Percentiles rank a stretch among this genome's conserved stretches.
Evolutionary conservation across 2,329 filamentous ascomycete genomes (phyloP).

Genomic region (Grosmannia serpens): DNA sequence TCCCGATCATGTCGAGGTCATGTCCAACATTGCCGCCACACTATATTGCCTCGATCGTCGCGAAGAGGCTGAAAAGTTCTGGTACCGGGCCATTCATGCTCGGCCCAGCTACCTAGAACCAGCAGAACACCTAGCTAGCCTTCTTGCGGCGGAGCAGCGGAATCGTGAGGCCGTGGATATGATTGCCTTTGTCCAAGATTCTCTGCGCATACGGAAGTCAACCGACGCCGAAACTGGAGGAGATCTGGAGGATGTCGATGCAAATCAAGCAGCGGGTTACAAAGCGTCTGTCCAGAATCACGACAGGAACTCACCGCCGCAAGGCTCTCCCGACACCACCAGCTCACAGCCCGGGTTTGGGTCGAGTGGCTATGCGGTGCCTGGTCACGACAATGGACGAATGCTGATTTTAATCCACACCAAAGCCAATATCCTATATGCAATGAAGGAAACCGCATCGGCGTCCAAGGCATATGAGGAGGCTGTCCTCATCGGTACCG

Average conservation of each 20-base stretch:
- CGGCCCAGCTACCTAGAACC: slow-evolving; percentile 88
- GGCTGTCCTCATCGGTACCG: slow-evolving; percentile 79
- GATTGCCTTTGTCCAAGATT: slow-evolving; percentile 73
- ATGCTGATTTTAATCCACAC: slow-evolving; percentile 91
- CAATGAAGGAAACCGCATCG: slow-evolving; percentile 65
- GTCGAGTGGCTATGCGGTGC: slow-evolving; percentile 73
- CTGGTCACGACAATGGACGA: slow-evolving; percentile 79
- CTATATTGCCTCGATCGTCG: slow-evolving; percentile 72
- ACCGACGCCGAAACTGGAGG: background rate
- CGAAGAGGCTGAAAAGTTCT: slow-evolving; percentile 74
- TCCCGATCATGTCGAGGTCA: slow-evolving; percentile 70
- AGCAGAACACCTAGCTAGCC: slow-evolving; percentile 82
- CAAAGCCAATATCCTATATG: slow-evolving; percentile 97
- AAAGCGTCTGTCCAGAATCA: background rate
- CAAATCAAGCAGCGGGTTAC: background rate
- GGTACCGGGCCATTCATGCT: slow-evolving; percentile 72
- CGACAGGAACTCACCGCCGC: background rate
- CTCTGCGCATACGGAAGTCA: slow-evolving; percentile 38
- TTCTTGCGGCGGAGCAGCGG: slow-evolving; percentile 72
- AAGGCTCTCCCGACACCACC: background rate
- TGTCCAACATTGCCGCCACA: slow-evolving; percentile 86
- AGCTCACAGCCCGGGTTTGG: slow-evolving; percentile 44
- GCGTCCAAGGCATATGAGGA: slow-evolving; percentile 91
- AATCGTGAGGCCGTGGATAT: slow-evolving; percentile 76
- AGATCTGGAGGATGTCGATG: background rate